These are phyloP conservation scores for Harrya chromipes DNA, from an alignment of 768 basidiomycete genomes.

Conservation along the genomic window DNA sequence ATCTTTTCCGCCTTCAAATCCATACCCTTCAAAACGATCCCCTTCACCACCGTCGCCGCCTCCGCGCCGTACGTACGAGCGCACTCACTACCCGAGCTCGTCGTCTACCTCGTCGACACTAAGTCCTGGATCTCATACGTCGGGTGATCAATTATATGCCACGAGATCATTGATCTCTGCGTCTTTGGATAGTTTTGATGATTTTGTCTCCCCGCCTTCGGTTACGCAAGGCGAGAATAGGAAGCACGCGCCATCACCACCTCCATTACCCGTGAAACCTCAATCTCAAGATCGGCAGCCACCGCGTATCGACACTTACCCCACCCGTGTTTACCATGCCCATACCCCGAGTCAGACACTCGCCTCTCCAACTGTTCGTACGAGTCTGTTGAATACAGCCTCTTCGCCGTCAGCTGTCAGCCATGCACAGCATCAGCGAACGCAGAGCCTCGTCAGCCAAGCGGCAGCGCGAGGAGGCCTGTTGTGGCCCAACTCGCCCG, in stretches of 20 bases:
- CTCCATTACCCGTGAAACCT: constrained; percentile 39
- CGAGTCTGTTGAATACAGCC: constrained; percentile 12
- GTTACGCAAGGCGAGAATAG: constrained; percentile 1
- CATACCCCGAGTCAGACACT: constrained; percentile 19
- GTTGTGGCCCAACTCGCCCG: constrained; percentile 36
- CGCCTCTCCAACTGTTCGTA: constrained; percentile 11
- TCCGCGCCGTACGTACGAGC: constrained; percentile 24
- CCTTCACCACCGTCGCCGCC: constrained; percentile 30
- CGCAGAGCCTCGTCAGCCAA: constrained; percentile 52
- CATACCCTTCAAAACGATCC: constrained; percentile 12
- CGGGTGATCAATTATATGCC: constrained; percentile 18
- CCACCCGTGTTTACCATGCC: constrained; percentile 15
- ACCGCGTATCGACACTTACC: constrained; percentile 9
- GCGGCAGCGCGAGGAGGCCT: constrained; percentile 48
- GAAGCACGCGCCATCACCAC: constrained; percentile 47
- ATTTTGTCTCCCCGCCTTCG: constrained; percentile 39
- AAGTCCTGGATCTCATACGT: constrained; percentile 24
- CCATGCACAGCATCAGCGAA: constrained; percentile 51
- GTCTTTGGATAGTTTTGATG: constrained; percentile 47
- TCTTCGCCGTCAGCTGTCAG: constrained; percentile 24
- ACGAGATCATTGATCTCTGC: constrained; percentile 20
- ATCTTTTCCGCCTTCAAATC: constrained; percentile 25
- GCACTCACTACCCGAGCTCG: constrained; percentile 19
- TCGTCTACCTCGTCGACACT: constrained; percentile 27
- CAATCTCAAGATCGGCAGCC: constrained; percentile 3